Evolutionary conservation across 768 basidiomycete species (phyloP).

Genomic region (Russula sp.): DNA sequence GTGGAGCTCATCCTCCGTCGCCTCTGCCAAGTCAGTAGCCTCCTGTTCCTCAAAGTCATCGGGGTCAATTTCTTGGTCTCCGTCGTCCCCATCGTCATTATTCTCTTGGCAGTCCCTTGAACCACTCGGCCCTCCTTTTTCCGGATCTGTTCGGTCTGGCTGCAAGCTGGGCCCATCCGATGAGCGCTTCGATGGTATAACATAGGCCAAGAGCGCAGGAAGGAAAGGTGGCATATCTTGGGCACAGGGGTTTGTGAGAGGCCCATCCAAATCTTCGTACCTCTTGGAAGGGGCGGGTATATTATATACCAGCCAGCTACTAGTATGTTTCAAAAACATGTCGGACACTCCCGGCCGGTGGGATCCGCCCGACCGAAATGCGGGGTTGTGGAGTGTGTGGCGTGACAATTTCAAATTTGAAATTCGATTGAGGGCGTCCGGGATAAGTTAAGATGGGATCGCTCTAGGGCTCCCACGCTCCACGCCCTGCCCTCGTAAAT

Average conservation of each 20-base stretch:
- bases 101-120: neutral
- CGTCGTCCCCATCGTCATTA: neutral
- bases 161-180: neutral
- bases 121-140: neutral
- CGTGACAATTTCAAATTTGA: too few species aligned
- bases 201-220: neutral
- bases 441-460: too few species aligned
- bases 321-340: too few species aligned
- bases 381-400: too few species aligned
- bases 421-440: too few species aligned
- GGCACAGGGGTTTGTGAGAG: neutral
- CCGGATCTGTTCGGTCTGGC: neutral
- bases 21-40: neutral
- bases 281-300: neutral
- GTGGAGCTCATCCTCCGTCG: neutral
- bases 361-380: too few species aligned
- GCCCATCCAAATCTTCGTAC: neutral
- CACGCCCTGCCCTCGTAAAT: too few species aligned
- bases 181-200: neutral
- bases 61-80: neutral
- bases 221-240: neutral
- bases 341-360: too few species aligned
- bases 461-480: neutral
- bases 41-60: slow-evolving; percentile 1
- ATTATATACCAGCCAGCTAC: too few species aligned